phyloP scores from a whole-genome alignment of 768 basidiomycete species.

The Lactifluus hygrophoroides region DNA sequence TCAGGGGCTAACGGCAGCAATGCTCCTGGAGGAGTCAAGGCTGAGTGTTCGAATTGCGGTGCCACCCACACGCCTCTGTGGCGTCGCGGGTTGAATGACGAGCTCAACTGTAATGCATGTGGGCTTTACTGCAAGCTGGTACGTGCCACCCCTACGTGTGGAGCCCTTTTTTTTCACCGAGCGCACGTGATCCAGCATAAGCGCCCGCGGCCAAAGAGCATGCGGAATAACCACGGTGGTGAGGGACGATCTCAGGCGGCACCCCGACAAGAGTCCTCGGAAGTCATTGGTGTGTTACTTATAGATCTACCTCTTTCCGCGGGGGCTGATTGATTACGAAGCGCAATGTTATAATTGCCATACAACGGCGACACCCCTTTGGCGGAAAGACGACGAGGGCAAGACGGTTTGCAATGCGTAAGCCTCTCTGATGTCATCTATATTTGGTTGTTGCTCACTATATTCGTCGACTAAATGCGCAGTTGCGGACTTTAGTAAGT shows the following conservation, averaged over 20 bases:
- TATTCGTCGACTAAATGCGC: background rate
- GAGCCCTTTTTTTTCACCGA: slow-evolving; percentile 1
- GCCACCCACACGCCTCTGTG: slow-evolving; percentile 85
- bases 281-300: slow-evolving; percentile 53
- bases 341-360: slow-evolving; percentile 89
- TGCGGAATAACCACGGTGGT: slow-evolving; percentile 68
- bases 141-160: slow-evolving; percentile 24
- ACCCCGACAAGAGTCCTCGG: slow-evolving; percentile 61
- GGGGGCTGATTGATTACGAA: background rate
- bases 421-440: slow-evolving; percentile 27
- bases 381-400: slow-evolving; percentile 87
- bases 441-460: background rate
- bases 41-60: slow-evolving; percentile 86
- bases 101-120: slow-evolving; percentile 85
- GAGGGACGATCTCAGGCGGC: slow-evolving; percentile 58
- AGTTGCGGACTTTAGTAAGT: slow-evolving; percentile 75
- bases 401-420: slow-evolving; percentile 89
- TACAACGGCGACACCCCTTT: slow-evolving; percentile 80
- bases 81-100: slow-evolving; percentile 80
- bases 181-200: slow-evolving; percentile 49
- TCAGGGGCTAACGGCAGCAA: slow-evolving; percentile 27
- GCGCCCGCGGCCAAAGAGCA: slow-evolving; percentile 79
- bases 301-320: background rate
- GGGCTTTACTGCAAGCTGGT: slow-evolving; percentile 83
- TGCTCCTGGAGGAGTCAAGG: slow-evolving; percentile 56